Base-by-base conservation (phyloP, 2,329 filamentous ascomycete species). In the Fonsecaea monophora region DNA sequence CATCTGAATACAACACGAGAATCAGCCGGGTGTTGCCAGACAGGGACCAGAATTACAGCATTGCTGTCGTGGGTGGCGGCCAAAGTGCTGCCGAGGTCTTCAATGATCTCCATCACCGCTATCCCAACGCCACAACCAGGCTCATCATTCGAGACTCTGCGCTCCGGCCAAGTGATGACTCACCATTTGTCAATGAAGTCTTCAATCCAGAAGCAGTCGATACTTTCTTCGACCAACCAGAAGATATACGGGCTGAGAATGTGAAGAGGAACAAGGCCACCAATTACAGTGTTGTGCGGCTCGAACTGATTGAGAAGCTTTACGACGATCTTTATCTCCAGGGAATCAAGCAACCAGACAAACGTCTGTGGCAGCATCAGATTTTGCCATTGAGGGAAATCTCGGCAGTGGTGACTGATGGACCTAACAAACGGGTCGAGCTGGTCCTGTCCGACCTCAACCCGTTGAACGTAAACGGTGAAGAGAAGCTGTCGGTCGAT, bases 1-100 rank as follows among this genome's bases (percentile, higher is more conserved):
- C 93, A 0, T 96, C 93, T 8, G 88, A 93, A 76, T 98, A 96
- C 78, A 78, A 75, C 42, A 66, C 65, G 25, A 62, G 67, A 30
- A 72, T 74, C 48, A 64, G 63, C n/a, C 58, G 50, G 9, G 60
- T 69, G 35, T 66, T 73, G 48, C 68, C 71, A n/a, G 76, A 84
- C 53, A 73, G 74, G 50, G 71, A 74, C 40, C 74, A 75, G 30
- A 70, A 83, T 1, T 91, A 92, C 78, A 87, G 87, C 15, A 89
- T 98, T 60, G 94, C 92, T 8, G 91, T 98, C 10, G 84, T 98
- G 48, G 94, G 94, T 8, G 92, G 89, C 55, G 94, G 95, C 0
- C 94, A 99, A 82, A 96, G 92, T 77, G 93, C 93, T 2, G 94
- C 94, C 9, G 94, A 99, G 82, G 96, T 97, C 74, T 97, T 96